Conservation (phyloP, 1,284 basidiomycete species). For the Microbotryomycetes sp. region DNA sequence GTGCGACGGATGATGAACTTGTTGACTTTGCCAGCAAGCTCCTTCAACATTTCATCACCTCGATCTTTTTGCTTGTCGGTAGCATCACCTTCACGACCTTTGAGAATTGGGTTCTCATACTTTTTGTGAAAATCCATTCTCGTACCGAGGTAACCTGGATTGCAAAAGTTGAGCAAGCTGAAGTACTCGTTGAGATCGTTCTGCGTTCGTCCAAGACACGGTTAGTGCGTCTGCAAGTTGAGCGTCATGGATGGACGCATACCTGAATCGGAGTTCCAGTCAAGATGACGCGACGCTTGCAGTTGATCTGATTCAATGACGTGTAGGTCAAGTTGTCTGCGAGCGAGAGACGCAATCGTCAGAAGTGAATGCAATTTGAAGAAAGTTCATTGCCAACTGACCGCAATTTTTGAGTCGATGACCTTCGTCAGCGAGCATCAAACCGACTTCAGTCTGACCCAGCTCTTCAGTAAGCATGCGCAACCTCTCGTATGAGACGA, state of each 20-base stretch:
- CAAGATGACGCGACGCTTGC: conserved; percentile 89
- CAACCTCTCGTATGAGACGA: conserved; percentile 96
- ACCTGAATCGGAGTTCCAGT: conserved; percentile 91
- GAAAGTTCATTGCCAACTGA: conserved; percentile 46
- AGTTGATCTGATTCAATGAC: conserved; percentile 74
- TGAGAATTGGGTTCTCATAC: conserved; percentile 89
- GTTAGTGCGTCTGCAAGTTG: background rate
- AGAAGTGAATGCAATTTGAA: background rate
- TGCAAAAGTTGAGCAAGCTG: conserved; percentile 91
- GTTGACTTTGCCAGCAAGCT: conserved; percentile 81
- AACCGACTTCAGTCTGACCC: conserved; percentile 71
- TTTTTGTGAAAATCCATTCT: conserved; percentile 93
- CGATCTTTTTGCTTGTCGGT: conserved; percentile 72
- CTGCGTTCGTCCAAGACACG: conserved; percentile 45
- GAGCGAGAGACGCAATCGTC: background rate
- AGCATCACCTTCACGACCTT: conserved; percentile 86
- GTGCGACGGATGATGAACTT: conserved; percentile 97
- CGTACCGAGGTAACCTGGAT: conserved; percentile 88
- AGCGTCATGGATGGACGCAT: conserved; percentile 3
- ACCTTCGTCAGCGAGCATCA: conserved; percentile 93
- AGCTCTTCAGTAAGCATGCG: conserved; percentile 72
- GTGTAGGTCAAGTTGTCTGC: conserved; percentile 61
- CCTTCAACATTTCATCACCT: conserved; percentile 86
- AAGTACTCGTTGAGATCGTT: conserved; percentile 98
- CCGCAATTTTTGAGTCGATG: conserved; percentile 96